Percentiles rank a stretch among this genome's conserved stretches.
These are phyloP conservation scores for Protomyces pachydermus DNA, from an alignment of 1,139 yeast genomes.

Conservation along the genomic window DNA sequence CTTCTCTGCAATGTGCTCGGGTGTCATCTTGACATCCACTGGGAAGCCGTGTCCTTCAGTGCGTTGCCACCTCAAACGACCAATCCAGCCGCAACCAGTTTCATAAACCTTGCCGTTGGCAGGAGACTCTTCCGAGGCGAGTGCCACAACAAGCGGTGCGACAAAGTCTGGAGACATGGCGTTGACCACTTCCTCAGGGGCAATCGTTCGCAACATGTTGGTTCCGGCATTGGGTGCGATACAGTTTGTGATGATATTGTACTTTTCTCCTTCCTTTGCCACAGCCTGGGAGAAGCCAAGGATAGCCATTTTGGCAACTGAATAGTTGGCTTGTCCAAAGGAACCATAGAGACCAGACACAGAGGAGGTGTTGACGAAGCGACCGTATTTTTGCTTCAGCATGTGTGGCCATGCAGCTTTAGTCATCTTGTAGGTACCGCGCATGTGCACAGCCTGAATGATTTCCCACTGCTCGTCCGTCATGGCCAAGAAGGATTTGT, in stretches of 20 bases:
- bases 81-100: conserved; percentile 91
- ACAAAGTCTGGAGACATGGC: conserved; percentile 84
- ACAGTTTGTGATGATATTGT: conserved; percentile 68
- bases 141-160: conserved; percentile 78
- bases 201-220: conserved; percentile 87
- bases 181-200: conserved; percentile 71
- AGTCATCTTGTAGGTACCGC: conserved; percentile 75
- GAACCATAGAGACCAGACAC: conserved; percentile 97
- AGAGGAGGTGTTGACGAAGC: conserved; percentile 81
- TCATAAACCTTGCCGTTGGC: conserved; percentile 64
- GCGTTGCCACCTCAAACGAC: conserved; percentile 92
- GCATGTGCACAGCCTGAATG: conserved; percentile 75
- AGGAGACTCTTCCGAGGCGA: conserved; percentile 70
- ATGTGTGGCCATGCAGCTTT: conserved; percentile 93
- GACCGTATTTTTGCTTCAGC: conserved; percentile 69
- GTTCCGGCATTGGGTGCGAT: conserved; percentile 98
- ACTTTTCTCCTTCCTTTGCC: conserved; percentile 83
- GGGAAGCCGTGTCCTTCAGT: conserved; percentile 72
- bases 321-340: conserved; percentile 95
- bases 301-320: conserved; percentile 87
- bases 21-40: conserved; percentile 51
- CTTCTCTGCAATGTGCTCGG: conserved; percentile 67
- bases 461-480: conserved; percentile 76
- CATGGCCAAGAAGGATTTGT: conserved; percentile 82
- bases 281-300: conserved; percentile 78